Conservation (phyloP, 2,329 filamentous ascomycete genomes). For the Metarhizium robertsii region DNA sequence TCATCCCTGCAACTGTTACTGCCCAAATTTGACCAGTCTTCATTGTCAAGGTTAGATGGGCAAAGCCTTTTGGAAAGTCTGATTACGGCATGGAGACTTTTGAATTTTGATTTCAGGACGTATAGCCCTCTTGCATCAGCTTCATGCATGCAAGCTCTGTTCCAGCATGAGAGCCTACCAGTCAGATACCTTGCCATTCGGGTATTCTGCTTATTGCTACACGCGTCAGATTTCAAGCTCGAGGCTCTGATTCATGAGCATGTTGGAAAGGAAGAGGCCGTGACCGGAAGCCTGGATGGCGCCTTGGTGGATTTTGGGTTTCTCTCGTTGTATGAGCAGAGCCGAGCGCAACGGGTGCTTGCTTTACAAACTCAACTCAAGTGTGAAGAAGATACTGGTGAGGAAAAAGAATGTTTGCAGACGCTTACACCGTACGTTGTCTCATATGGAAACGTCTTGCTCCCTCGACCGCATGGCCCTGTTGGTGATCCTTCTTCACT, state of each 20-base stretch:
- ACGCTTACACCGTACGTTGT: conserved; percentile 51
- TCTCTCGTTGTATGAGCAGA: conserved; percentile 48
- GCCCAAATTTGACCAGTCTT: conserved; percentile 18
- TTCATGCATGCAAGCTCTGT: conserved; percentile 57
- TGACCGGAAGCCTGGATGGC: conserved; percentile 69
- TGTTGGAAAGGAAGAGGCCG: conserved; percentile 48
- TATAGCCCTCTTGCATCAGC: conserved; percentile 60
- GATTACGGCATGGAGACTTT: conserved; percentile 60
- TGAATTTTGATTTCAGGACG: conserved; percentile 62
- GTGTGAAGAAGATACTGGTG: conserved; percentile 8
- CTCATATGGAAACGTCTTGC: conserved; percentile 55
- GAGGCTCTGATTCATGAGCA: conserved; percentile 61
- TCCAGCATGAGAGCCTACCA: conserved; percentile 47
- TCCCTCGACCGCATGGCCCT: conserved; percentile 52
- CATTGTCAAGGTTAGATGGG: conserved; percentile 13
- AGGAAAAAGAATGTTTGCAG: conserved; percentile 18
- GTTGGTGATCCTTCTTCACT: conserved; percentile 39
- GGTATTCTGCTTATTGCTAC: conserved; percentile 69
- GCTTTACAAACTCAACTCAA: conserved; percentile 30
- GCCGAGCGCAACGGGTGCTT: conserved; percentile 37
- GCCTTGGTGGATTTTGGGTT: conserved; percentile 71
- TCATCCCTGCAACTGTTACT: conserved; percentile 21
- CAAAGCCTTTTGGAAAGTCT: conserved; percentile 19
- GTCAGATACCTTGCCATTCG: conserved; percentile 76
- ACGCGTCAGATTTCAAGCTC: conserved; percentile 69